A percentile compares a stretch with the other conserved stretches of the same genome.
Evolutionary conservation across 768 basidiomycete genomes (phyloP).

Genomic region (Serpula lacrymans): DNA sequence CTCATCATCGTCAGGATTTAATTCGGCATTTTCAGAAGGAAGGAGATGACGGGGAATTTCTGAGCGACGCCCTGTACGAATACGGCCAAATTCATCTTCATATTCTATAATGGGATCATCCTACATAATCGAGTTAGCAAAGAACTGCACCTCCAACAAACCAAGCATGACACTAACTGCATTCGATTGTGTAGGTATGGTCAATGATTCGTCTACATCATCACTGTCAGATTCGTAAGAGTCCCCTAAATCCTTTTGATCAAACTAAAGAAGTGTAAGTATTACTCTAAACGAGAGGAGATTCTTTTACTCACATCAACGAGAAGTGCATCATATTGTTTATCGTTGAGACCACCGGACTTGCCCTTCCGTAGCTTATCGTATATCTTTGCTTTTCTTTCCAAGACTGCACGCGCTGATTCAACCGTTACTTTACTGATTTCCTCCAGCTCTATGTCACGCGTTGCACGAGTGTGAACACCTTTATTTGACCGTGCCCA

Average conservation of each 20-base stretch:
- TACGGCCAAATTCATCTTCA: constrained; percentile 84
- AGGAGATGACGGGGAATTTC: constrained; percentile 72
- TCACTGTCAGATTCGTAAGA: constrained; percentile 67
- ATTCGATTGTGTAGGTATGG: constrained; percentile 48
- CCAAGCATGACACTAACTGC: constrained; percentile 37
- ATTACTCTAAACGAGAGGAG: neutral
- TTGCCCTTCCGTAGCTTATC: constrained; percentile 77
- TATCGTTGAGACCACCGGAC: constrained; percentile 71
- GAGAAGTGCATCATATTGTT: constrained; percentile 66
- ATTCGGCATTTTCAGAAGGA: constrained; percentile 41
- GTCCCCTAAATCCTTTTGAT: constrained; percentile 48
- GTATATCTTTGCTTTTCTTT: constrained; percentile 78
- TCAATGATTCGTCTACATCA: constrained; percentile 75
- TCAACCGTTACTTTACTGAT: constrained; percentile 70
- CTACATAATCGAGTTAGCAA: constrained; percentile 32
- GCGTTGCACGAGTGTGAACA: constrained; percentile 55
- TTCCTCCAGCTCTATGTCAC: constrained; percentile 70
- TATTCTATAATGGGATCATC: constrained; percentile 82
- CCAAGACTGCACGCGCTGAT: constrained; percentile 63
- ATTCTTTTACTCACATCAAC: constrained; percentile 62
- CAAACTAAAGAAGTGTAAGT: constrained; percentile 47
- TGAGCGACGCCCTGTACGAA: constrained; percentile 63
- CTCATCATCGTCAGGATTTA: constrained; percentile 51
- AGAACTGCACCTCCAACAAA: constrained; percentile 1
- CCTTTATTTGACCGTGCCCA: constrained; percentile 81